phyloP scores from a whole-genome alignment of 495 filamentous ascomycete genomes.

The Penicillium coprophilum region DNA sequence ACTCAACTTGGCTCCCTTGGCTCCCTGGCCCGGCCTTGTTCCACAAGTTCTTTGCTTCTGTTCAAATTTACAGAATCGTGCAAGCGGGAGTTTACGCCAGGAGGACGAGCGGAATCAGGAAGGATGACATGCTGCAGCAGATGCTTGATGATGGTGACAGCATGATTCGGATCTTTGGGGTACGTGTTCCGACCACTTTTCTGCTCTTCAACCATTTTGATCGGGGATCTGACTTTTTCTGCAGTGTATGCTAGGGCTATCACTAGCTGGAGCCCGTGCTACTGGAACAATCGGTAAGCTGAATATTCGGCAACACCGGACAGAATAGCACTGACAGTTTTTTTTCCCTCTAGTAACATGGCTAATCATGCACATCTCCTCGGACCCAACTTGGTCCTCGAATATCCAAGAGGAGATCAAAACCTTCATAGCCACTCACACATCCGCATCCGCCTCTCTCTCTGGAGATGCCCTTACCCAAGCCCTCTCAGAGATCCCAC shows the following conservation, averaged over 20 bases:
- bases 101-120: neutral
- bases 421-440: neutral
- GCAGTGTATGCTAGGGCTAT: slow-evolving; percentile 11
- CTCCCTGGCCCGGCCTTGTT: neutral
- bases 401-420: slow-evolving; percentile 8
- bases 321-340: neutral
- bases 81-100: neutral
- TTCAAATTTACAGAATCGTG: neutral
- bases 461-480: neutral
- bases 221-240: neutral
- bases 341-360: slow-evolving; percentile 1
- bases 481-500: slow-evolving; percentile 9
- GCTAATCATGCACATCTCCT: slow-evolving; percentile 14
- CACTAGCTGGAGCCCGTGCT: slow-evolving; percentile 11
- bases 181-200: neutral
- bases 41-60: neutral
- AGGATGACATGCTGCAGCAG: slow-evolving; percentile 9
- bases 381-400: neutral
- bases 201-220: neutral
- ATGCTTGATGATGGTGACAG: slow-evolving; percentile 12
- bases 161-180: slow-evolving; percentile 5
- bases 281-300: slow-evolving; percentile 12
- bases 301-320: neutral
- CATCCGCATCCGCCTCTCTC: neutral
- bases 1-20: slow-evolving; percentile 2